Base-by-base conservation (phyloP, 2,329 filamentous ascomycete species). In the Setomelanomma holmii region DNA sequence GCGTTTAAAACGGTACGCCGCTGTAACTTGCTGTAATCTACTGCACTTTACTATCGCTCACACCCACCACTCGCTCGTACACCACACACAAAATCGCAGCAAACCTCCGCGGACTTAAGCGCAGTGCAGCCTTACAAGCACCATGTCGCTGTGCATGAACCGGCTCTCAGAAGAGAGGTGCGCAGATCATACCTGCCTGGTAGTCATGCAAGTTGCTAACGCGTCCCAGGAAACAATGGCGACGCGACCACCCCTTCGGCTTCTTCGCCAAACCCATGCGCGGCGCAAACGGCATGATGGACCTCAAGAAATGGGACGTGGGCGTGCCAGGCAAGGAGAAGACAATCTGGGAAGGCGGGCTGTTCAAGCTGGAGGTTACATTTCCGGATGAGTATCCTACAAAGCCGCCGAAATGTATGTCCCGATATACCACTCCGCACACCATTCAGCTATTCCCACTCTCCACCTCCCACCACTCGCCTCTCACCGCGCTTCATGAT, bases 371-470 rank as follows among this genome's bases (percentile, higher is more conserved):
- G 53, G 91, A 89, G 51, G 89, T 99, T 67, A 86, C 84, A 10
- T 99, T 99, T 67, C 95, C 96, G 0, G 95, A 99, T 69, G 95
- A 99, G 71, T 99, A 99, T 75, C 95, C 95, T 14, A 99, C 96
- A 45, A 99, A 99, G 77, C 95, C 95, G 24, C 95, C 95, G 1
- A 99, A 99, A 79, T 99, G 95, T 96, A 86, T 76, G 89, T 79
- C 33, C 7, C n/a, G n/a, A n/a, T n/a, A n/a, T n/a, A n/a, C n/a
- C n/a, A n/a, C n/a, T n/a, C n/a, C n/a, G n/a, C n/a, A n/a, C n/a
- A n/a, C n/a, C n/a, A n/a, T n/a, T n/a, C n/a, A n/a, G n/a, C n/a
- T n/a, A n/a, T n/a, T n/a, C n/a, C n/a, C n/a, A n/a, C n/a, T n/a
- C n/a, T n/a, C n/a, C n/a, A n/a, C n/a, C n/a, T n/a, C n/a, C n/a